These are phyloP conservation scores for Chrysanthemum lavandulifolium DNA, from an alignment of 129 eudicot genomes.

Conservation along the genomic window DNA sequence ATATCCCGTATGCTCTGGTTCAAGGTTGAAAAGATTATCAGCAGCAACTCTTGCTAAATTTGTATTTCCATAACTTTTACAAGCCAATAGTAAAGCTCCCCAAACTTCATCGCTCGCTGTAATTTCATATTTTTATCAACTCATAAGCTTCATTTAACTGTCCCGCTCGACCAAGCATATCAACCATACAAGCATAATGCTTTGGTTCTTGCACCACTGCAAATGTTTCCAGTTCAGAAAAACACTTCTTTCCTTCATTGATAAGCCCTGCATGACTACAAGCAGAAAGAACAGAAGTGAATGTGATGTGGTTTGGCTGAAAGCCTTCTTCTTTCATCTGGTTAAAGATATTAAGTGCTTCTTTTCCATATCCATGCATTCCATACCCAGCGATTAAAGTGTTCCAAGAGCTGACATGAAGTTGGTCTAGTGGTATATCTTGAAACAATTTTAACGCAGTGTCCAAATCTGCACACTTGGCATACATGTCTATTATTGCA, in stretches of 20 bases:
- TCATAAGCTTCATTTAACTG: conserved; percentile 66
- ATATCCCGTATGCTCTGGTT: conserved; percentile 59
- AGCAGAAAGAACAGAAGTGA: conserved; percentile 50
- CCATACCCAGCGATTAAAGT: conserved; percentile 55
- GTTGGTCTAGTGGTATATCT: conserved; percentile 22
- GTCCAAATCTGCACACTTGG: conserved; percentile 50
- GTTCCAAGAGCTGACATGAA: conserved; percentile 58
- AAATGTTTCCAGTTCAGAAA: conserved; percentile 36
- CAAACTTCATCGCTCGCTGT: conserved; percentile 55
- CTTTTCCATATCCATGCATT: conserved; percentile 46
- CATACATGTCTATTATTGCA: conserved; percentile 66
- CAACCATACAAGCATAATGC: conserved; percentile 87
- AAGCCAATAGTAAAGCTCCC: conserved; percentile 76
- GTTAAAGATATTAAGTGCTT: conserved; percentile 35
- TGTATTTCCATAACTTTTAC: conserved; percentile 47
- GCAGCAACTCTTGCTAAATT: conserved; percentile 62
- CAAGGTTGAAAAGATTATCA: conserved; percentile 46
- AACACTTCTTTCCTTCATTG: conserved; percentile 38
- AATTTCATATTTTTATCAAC: conserved; percentile 51
- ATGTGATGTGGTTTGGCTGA: conserved; percentile 50
- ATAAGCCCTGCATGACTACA: conserved; percentile 64
- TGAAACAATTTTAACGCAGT: conserved; percentile 35
- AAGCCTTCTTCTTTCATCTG: conserved; percentile 42
- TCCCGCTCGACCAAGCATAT: conserved; percentile 75
- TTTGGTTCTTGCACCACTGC: conserved; percentile 33